A percentile compares a stretch with the other conserved stretches of the same genome.
These are phyloP conservation scores for Hypomyces rosellus DNA, from an alignment of 2,329 filamentous ascomycete species.

Conservation along the genomic window DNA sequence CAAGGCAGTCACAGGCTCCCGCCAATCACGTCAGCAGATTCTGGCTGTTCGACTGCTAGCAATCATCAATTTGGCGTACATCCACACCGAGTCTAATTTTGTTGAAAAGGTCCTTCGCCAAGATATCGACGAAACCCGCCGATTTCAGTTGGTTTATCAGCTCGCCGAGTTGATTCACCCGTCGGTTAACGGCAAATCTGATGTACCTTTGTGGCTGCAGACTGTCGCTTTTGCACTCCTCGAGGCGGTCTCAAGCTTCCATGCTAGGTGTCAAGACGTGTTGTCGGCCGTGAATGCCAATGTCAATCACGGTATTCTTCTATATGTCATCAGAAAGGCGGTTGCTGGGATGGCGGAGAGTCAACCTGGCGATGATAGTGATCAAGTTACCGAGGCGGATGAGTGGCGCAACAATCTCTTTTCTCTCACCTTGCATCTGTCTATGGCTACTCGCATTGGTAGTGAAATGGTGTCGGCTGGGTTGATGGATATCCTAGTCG, in stretches of 20 bases:
- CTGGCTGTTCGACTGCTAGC: conserved; percentile 78
- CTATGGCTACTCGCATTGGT: conserved; percentile 66
- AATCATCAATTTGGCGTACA: conserved; percentile 85
- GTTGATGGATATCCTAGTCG: conserved; percentile 81
- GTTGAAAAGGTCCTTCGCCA: conserved; percentile 78
- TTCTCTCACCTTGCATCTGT: conserved; percentile 76
- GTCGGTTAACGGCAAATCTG: conserved; percentile 59
- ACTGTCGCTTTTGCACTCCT: conserved; percentile 74
- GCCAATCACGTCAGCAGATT: conserved; percentile 64
- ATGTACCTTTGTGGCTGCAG: conserved; percentile 71
- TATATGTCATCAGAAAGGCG: conserved; percentile 87
- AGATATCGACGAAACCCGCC: conserved; percentile 82
- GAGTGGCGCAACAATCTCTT: conserved; percentile 90
- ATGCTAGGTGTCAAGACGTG: conserved; percentile 71
- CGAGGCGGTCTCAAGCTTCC: conserved; percentile 78
- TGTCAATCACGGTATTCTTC: conserved; percentile 90
- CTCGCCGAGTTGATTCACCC: conserved; percentile 88
- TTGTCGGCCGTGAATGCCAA: conserved; percentile 88
- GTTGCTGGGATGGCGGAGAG: conserved; percentile 70
- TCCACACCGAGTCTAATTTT: conserved; percentile 77
- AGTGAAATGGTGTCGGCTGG: conserved; percentile 83
- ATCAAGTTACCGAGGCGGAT: conserved; percentile 62
- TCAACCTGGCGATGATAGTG: conserved; percentile 45
- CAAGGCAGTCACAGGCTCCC: conserved; percentile 65
- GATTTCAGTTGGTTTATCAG: conserved; percentile 86